Evolutionary conservation across 2,329 filamentous ascomycete species (phyloP), one percentile per base, ranked within the genome.

Genomic region (Periconia digitata): DNA sequence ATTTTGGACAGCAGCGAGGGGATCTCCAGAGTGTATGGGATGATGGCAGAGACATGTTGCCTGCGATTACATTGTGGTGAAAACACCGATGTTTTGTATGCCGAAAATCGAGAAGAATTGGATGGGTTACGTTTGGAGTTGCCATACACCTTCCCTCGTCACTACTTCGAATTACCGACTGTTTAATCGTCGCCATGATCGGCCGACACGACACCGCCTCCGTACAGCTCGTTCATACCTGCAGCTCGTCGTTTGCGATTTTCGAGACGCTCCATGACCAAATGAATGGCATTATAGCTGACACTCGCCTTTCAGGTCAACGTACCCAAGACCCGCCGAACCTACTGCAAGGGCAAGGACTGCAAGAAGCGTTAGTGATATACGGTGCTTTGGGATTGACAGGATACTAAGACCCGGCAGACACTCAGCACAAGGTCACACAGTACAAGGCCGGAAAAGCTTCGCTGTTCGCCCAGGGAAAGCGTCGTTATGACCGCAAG

Each of bases 401-500:
- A 47, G 39, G 22, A 62, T 63, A 60, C 62, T 70, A 59, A 70
- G 53, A 44, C 20, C 49, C 49, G 43, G 55, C 58, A 70, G 66
- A 76, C 70, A 85, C 83, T 73, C 90, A 90, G 78, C 88, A 92
- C 85, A 90, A 90, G 82, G 89, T 94, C 74, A 94, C 90, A 69
- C 90, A 95, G 82, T 95, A 96, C 87, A 96, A 95, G 84, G 89
- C 90, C 74, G 90, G 90, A 79, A 95, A 95, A 86, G 91, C 91
- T 74, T 95, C 91, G 73, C 84, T 92, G 65, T 95, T 91, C 83
- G 91, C 91, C 64, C 92, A 99, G 86, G 92, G 92, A 85, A 99
- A 97, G 89, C 90, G 92, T 80, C 92, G 92, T 87, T 97, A 97
- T 83, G 67, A 70, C 53, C 66, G 67, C 59, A 97, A 97, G 85